Percentiles rank a stretch among this genome's conserved stretches.
Conservation (phyloP, 768 basidiomycete genomes). For the Collybia sp. region DNA sequence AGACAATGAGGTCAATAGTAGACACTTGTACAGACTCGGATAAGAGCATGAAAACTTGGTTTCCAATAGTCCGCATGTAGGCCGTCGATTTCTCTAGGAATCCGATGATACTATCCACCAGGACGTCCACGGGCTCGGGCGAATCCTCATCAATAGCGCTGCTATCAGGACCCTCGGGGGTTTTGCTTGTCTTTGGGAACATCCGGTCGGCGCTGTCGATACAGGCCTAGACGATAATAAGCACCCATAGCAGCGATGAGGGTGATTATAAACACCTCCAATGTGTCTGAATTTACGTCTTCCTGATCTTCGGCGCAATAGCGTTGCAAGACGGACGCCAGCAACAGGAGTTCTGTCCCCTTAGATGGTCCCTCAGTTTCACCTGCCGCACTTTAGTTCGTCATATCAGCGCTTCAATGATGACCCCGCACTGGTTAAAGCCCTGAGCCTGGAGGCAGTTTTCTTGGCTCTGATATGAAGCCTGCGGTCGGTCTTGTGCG, state of each 20-base stretch:
- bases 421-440: constrained; percentile 26
- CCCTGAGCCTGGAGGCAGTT: constrained; percentile 33
- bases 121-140: constrained; percentile 70
- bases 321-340: constrained; percentile 65
- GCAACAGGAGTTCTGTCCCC: constrained; percentile 69
- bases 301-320: constrained; percentile 64
- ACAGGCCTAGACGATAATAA: constrained; percentile 41
- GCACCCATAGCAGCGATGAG: background rate
- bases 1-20: constrained; percentile 77
- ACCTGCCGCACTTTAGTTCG: no score
- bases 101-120: constrained; percentile 88
- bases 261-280: constrained; percentile 48
- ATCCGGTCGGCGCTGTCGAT: constrained; percentile 55
- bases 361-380: constrained; percentile 42
- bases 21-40: constrained; percentile 61
- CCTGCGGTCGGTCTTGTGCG: constrained; percentile 51
- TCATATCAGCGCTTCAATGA: background rate
- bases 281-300: constrained; percentile 41
- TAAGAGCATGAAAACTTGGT: constrained; percentile 73
- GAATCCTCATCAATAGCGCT: constrained; percentile 16
- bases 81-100: constrained; percentile 80
- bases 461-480: constrained; percentile 42
- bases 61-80: constrained; percentile 76
- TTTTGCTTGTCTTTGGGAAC: constrained; percentile 40
- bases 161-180: constrained; percentile 29